A percentile compares a stretch with the other conserved stretches of the same genome.
Conservation (phyloP, 805 yeast genomes). For the Ogataea zsoltii region DNA sequence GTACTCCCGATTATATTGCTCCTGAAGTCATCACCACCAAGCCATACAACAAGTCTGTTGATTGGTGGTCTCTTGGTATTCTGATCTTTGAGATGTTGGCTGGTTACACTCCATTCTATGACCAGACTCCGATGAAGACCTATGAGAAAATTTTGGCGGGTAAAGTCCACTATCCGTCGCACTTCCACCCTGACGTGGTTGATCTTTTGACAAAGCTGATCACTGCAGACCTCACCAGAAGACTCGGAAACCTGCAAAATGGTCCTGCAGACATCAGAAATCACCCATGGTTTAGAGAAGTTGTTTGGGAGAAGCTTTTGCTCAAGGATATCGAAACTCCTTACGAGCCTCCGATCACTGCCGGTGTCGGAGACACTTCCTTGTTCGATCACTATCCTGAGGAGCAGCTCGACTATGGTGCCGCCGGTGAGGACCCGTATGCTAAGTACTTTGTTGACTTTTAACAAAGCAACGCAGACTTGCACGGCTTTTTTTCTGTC, state of each 20-base stretch:
- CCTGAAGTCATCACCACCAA: slow-evolving; percentile 65
- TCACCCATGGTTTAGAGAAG: slow-evolving; percentile 63
- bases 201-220: slow-evolving; percentile 53
- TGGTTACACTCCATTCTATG: slow-evolving; percentile 64
- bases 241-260: slow-evolving; percentile 59
- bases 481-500: not conserved
- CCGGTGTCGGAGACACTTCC: slow-evolving; percentile 63
- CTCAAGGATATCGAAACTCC: slow-evolving; percentile 62
- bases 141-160: slow-evolving; percentile 61
- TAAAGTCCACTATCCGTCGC: slow-evolving; percentile 54
- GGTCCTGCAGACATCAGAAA: slow-evolving; percentile 58
- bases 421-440: slow-evolving; percentile 47
- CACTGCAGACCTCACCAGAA: slow-evolving; percentile 54
- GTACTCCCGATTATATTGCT: slow-evolving; percentile 66
- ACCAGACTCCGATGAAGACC: slow-evolving; percentile 64
- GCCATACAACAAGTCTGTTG: slow-evolving; percentile 63
- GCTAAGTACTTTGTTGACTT: slow-evolving; percentile 34
- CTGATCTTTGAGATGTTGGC: slow-evolving; percentile 63
- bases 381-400: slow-evolving; percentile 74
- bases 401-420: slow-evolving; percentile 83
- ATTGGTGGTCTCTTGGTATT: slow-evolving; percentile 67
- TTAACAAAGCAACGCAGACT: slow-evolving; percentile 9
- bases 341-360: slow-evolving; percentile 63
- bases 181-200: slow-evolving; percentile 55
- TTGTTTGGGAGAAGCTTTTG: slow-evolving; percentile 60